Conservation (phyloP, 1,284 basidiomycete genomes). For the Papiliotrema flavescens region DNA sequence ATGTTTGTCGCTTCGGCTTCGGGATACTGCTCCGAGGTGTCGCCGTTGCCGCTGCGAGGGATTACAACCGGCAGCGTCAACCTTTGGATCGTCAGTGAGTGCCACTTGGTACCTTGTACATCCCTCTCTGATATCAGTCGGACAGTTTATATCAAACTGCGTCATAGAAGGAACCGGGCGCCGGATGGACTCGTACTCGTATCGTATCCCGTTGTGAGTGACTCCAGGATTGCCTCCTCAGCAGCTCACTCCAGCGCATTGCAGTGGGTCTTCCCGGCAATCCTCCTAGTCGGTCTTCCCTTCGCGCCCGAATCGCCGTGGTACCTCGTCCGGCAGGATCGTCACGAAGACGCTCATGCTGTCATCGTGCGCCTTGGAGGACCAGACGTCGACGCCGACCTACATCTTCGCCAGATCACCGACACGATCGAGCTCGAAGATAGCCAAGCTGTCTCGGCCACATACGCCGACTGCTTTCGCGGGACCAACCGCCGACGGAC, state of each 20-base stretch:
- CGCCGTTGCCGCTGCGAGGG: slow-evolving; percentile 9
- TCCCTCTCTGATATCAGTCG: slow-evolving; percentile 2
- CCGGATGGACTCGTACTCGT: slow-evolving; percentile 26
- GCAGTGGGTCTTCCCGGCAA: slow-evolving; percentile 34
- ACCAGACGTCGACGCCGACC: slow-evolving; percentile 8
- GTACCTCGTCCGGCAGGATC: slow-evolving; percentile 20
- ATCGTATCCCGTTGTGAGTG: slow-evolving; percentile 38
- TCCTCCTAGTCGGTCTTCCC: slow-evolving; percentile 15
- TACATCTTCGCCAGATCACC: not conserved
- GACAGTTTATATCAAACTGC: slow-evolving; percentile 14
- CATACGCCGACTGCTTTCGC: slow-evolving; percentile 26
- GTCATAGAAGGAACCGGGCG: slow-evolving; percentile 10
- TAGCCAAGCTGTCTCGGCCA: slow-evolving; percentile 10
- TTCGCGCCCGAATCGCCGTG: slow-evolving; percentile 33
- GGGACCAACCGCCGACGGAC: slow-evolving; percentile 14
- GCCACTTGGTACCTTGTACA: not conserved
- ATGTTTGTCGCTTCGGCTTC: slow-evolving; percentile 16
- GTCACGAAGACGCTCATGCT: slow-evolving; percentile 11
- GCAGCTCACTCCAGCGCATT: slow-evolving; percentile 19
- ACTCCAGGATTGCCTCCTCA: not conserved
- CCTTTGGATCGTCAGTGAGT: slow-evolving; percentile 18
- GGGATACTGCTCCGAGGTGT: slow-evolving; percentile 13
- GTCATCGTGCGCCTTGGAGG: slow-evolving; percentile 14
- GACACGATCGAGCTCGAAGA: slow-evolving; percentile 28
- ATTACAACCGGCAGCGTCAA: slow-evolving; percentile 17